These are phyloP conservation scores for Stachybotrys echinatus DNA, from an alignment of 2,329 filamentous ascomycete species.

Conservation along the genomic window DNA sequence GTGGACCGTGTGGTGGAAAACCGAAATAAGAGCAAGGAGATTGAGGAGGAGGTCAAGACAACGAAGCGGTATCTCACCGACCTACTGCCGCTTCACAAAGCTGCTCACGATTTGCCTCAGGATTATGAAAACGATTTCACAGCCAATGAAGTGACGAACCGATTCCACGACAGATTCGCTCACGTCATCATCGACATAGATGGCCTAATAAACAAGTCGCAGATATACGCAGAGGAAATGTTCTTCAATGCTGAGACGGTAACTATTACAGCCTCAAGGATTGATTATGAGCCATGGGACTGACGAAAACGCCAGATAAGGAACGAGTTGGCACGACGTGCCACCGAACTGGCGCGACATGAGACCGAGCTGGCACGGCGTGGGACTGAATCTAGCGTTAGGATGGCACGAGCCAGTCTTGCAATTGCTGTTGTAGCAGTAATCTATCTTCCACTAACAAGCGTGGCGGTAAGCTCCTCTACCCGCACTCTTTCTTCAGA, in stretches of 20 bases:
- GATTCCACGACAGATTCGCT: neutral
- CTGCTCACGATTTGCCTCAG: neutral
- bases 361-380: neutral
- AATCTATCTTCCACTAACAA: neutral
- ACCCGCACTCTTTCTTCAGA: too few species aligned
- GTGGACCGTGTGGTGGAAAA: neutral
- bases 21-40: neutral
- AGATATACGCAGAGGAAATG: neutral
- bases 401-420: neutral
- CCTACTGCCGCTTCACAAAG: neutral
- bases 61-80: neutral
- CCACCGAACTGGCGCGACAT: too few species aligned
- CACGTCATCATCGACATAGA: neutral
- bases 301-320: too few species aligned
- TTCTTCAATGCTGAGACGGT: neutral
- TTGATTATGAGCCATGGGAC: neutral
- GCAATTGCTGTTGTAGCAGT: neutral
- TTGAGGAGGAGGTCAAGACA: neutral
- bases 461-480: neutral
- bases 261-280: neutral
- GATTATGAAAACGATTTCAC: neutral
- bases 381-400: neutral
- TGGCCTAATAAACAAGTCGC: neutral
- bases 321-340: neutral
- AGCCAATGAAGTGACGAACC: neutral